These are phyloP conservation scores for Phaeosphaeria sp. DNA, from an alignment of 2,329 filamentous ascomycete genomes.

Conservation along the genomic window DNA sequence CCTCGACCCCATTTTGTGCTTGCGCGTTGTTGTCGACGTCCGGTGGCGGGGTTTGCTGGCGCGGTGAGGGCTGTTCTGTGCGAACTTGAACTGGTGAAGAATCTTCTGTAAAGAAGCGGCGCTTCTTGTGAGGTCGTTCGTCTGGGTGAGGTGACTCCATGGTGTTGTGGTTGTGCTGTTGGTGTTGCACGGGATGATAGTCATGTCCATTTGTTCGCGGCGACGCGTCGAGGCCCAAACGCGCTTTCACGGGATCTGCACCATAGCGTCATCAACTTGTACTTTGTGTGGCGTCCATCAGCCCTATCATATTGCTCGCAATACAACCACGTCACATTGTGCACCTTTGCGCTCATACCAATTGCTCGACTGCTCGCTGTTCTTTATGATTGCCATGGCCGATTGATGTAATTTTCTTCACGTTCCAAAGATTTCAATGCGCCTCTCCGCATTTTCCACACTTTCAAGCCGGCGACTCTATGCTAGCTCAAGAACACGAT, in stretches of 20 bases:
- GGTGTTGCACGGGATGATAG: constrained; percentile 2
- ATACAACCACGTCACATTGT: not conserved
- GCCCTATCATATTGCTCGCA: constrained; percentile 3
- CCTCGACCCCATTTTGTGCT: constrained; percentile 10
- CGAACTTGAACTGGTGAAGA: constrained; percentile 37
- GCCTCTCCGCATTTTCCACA: constrained; percentile 23
- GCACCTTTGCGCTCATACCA: not conserved
- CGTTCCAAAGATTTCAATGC: constrained; percentile 31
- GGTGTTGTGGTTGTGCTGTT: constrained; percentile 15
- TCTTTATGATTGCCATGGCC: constrained; percentile 11
- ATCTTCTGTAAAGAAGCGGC: constrained; percentile 67
- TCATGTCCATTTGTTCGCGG: constrained; percentile 7
- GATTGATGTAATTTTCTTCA: not conserved
- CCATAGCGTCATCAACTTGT: constrained; percentile 36
- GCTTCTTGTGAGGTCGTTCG: constrained; percentile 65
- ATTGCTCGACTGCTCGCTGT: not conserved
- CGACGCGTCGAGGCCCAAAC: constrained; percentile 35
- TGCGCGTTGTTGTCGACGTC: constrained; percentile 9
- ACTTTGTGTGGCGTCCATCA: constrained; percentile 15
- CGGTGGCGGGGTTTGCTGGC: constrained; percentile 41
- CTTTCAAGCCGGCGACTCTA: constrained; percentile 26
- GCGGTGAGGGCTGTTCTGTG: constrained; percentile 29
- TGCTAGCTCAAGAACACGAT: constrained; percentile 4
- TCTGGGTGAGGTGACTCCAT: constrained; percentile 55
- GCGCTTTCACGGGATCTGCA: constrained; percentile 40